Conservation (phyloP, 2,329 filamentous ascomycete species). For the Colletotrichum gloeosporioides region DNA sequence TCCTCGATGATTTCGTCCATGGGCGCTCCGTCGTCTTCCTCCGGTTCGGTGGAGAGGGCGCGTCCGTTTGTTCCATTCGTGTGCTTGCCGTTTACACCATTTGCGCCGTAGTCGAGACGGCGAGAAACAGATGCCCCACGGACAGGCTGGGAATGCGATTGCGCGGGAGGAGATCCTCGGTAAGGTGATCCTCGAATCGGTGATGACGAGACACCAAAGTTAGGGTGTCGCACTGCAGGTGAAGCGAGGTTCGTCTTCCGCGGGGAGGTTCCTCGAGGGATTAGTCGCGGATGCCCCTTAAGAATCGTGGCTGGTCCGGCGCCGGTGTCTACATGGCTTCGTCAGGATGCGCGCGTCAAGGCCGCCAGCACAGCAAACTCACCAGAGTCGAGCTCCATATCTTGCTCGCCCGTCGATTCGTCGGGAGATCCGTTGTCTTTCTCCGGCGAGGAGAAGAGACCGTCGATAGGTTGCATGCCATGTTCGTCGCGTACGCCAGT, state of each 20-base stretch:
- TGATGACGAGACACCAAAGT: slow-evolving; percentile 59
- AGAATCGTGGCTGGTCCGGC: slow-evolving; percentile 60
- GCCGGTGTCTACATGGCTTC: slow-evolving; percentile 47
- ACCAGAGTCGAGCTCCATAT: slow-evolving; percentile 61
- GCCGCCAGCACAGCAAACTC: slow-evolving; percentile 29
- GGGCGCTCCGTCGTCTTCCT: slow-evolving; percentile 30
- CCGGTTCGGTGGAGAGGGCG: slow-evolving; percentile 26
- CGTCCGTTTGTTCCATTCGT: slow-evolving; percentile 31
- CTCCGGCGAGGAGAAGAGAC: slow-evolving; percentile 87
- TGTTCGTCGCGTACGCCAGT: slow-evolving; percentile 84
- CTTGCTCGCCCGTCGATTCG: slow-evolving; percentile 44
- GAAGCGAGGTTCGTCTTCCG: slow-evolving; percentile 66
- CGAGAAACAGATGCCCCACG: slow-evolving; percentile 53
- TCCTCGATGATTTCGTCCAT: slow-evolving; percentile 36
- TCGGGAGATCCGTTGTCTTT: slow-evolving; percentile 42
- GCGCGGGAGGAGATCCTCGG: slow-evolving; percentile 19
- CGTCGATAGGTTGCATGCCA: slow-evolving; percentile 87
- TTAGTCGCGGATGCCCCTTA: slow-evolving; percentile 42
- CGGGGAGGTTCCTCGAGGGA: slow-evolving; percentile 51
- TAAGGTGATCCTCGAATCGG: slow-evolving; percentile 45
- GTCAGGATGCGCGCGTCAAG: slow-evolving; percentile 24
- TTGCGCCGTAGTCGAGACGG: slow-evolving; percentile 55
- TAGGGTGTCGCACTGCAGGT: slow-evolving; percentile 67
- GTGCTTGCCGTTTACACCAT: slow-evolving; percentile 22
- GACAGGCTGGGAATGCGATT: slow-evolving; percentile 28